A percentile compares a stretch with the other conserved stretches of the same genome.
Evolutionary conservation across 73 alveolate species (phyloP).

Genomic region (Paramecium primaurelia): DNA sequence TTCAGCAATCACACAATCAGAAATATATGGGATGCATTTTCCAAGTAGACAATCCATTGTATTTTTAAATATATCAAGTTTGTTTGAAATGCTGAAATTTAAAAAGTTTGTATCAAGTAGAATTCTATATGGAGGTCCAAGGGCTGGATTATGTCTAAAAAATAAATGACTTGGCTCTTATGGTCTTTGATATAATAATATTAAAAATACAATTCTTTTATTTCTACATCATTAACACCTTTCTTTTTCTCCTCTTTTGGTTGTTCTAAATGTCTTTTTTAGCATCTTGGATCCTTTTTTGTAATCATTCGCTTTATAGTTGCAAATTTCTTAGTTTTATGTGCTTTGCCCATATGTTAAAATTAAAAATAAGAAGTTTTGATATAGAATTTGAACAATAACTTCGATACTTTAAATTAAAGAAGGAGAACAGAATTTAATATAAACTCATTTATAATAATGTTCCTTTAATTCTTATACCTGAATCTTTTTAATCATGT

Average conservation of each 20-base stretch:
- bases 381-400: not conserved
- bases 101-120: conserved; percentile 98
- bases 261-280: conserved; percentile 70
- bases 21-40: conserved; percentile 96
- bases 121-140: conserved; percentile 98
- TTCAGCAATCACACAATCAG: conserved; percentile 99
- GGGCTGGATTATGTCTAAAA: conserved; percentile 86
- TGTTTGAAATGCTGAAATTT: conserved; percentile 97
- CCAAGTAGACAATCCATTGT: conserved; percentile 98
- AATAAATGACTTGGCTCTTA: conserved; percentile 75
- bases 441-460: not conserved
- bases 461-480: not conserved
- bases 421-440: not conserved
- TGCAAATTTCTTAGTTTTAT: conserved; percentile 93
- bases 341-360: conserved; percentile 88
- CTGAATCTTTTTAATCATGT: not conserved
- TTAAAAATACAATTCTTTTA: conserved; percentile 12
- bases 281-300: conserved; percentile 90
- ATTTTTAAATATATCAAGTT: conserved; percentile 95
- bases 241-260: conserved; percentile 63
- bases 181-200: not conserved
- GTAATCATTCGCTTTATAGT: conserved; percentile 90
- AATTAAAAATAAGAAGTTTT: not conserved
- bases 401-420: not conserved
- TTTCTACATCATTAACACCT: conserved; percentile 56